phyloP scores from a whole-genome alignment of 2,329 filamentous ascomycete species.

The Cryphonectria radicalis region DNA sequence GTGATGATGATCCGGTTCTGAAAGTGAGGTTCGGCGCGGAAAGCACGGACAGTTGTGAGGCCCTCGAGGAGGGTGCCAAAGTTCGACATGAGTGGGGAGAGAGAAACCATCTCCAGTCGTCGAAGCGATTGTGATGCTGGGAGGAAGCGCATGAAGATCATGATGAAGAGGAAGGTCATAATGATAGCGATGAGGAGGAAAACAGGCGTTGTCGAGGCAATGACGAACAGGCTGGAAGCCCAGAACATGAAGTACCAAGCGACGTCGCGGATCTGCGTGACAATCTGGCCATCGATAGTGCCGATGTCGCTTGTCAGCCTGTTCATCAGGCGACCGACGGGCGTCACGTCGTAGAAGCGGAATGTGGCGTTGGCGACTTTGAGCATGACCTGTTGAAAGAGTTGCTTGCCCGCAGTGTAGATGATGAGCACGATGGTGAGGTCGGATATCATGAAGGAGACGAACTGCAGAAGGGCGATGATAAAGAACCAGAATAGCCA shows the following conservation, averaged over 20 bases:
- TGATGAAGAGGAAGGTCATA: conserved; percentile 70
- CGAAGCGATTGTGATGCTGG: conserved; percentile 83
- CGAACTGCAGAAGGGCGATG: conserved; percentile 64
- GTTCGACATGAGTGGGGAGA: conserved; percentile 89
- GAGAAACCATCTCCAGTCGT: conserved; percentile 84
- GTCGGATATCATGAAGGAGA: conserved; percentile 65
- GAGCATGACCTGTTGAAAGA: conserved; percentile 75
- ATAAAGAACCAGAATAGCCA: conserved; percentile 76
- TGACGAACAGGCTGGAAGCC: conserved; percentile 73
- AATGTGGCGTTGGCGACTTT: conserved; percentile 81
- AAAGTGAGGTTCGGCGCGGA: conserved; percentile 77
- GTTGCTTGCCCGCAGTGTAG: conserved; percentile 73
- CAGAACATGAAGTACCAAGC: conserved; percentile 74
- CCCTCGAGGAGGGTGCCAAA: conserved; percentile 88
- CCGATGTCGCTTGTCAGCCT: conserved; percentile 88
- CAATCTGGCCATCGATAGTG: conserved; percentile 86
- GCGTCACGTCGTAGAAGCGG: conserved; percentile 89
- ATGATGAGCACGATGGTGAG: conserved; percentile 75
- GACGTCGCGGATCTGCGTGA: conserved; percentile 71
- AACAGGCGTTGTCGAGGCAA: conserved; percentile 75
- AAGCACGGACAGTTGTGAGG: conserved; percentile 83
- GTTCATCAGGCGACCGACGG: conserved; percentile 89
- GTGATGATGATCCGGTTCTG: conserved; percentile 79
- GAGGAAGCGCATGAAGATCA: conserved; percentile 77
- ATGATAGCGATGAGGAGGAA: conserved; percentile 74